Base-by-base conservation (phyloP, 208 protist genomes). In the Porcisia deanei region DNA sequence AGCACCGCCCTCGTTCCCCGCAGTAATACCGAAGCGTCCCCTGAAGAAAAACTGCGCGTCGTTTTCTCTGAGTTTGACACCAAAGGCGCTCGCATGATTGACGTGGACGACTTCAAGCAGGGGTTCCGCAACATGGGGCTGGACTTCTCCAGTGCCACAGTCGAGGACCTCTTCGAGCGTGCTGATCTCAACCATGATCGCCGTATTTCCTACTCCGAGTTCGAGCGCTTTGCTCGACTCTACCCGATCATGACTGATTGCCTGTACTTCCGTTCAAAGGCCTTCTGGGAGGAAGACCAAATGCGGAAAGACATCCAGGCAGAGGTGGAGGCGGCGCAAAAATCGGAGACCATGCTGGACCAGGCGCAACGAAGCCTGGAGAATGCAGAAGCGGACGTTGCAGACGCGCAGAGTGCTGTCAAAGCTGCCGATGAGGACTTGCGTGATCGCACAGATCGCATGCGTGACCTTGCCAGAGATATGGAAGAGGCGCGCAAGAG, bases 241-340 rank as follows among this genome's bases (percentile, higher is more conserved):
- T 98, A 98, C 81, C 94, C 94, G 39, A 98, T 96, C 81, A 94
- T 98, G 91, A 91, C 78, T 34, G 92, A 98, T 83, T 97, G 92
- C 77, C 84, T 98, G 25, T 98, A 91, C 82, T 96, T 94, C 82
- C 91, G 94, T 71, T 94, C 85, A 64, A 97, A 96, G 87, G 92
- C 92, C n/a, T 95, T 95, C 76, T 97, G 92, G 93, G 91, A 96
- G 65, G 92, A 98, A 81, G 91, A 96, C 73, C 89, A 94, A 82
- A 75, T 97, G 49, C 89, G 84, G 58, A 93, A 94, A 69, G 88
- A 93, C 8, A 95, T 98, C 68, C 81, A 95, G 73, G 84, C 73
- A 12, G 91, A 97, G 88, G 85, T 85, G 16, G 90, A 95, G 34
- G 87, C 87, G 2, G 90, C 93, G 30, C 79, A 55, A 57, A 88